Evolutionary conservation across 192 early-diverging fungal species (phyloP).

Genomic region (Coemansia sp.): DNA sequence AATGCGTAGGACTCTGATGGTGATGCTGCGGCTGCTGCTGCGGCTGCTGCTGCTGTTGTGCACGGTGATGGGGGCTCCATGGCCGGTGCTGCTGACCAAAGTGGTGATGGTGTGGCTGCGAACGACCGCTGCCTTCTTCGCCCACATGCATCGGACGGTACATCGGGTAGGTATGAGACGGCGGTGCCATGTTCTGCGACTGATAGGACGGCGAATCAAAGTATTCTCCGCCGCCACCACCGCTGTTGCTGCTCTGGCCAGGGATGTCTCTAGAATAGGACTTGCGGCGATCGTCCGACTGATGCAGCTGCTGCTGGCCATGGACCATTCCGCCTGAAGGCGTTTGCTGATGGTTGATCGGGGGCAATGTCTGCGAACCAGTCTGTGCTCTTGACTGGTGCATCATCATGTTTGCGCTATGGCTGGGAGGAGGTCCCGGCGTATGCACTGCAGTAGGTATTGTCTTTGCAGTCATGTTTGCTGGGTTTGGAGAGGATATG

Average conservation of each 20-base stretch:
- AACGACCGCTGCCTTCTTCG: slow-evolving; percentile 21
- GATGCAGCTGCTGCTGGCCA: slow-evolving; percentile 5
- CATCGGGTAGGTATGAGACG: neutral
- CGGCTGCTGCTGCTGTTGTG: slow-evolving; percentile 39
- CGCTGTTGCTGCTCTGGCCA: neutral
- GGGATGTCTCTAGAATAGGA: slow-evolving; percentile 7
- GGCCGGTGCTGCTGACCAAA: slow-evolving; percentile 36
- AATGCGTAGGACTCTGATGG: slow-evolving; percentile 24
- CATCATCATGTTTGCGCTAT: neutral
- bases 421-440: neutral
- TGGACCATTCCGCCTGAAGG: neutral
- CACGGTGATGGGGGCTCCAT: slow-evolving; percentile 52
- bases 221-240: slow-evolving; percentile 15
- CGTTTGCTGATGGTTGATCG: slow-evolving; percentile 10
- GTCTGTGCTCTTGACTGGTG: slow-evolving; percentile 11
- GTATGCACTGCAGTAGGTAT: slow-evolving; percentile 3
- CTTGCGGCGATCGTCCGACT: slow-evolving; percentile 7
- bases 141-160: slow-evolving; percentile 20
- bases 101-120: slow-evolving; percentile 15
- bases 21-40: no score
- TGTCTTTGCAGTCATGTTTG: neutral
- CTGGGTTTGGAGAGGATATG: neutral
- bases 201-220: slow-evolving; percentile 4
- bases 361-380: slow-evolving; percentile 15
- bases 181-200: slow-evolving; percentile 7